Conservation (phyloP, 768 basidiomycete species). For the Punctularia strigosozonata region DNA sequence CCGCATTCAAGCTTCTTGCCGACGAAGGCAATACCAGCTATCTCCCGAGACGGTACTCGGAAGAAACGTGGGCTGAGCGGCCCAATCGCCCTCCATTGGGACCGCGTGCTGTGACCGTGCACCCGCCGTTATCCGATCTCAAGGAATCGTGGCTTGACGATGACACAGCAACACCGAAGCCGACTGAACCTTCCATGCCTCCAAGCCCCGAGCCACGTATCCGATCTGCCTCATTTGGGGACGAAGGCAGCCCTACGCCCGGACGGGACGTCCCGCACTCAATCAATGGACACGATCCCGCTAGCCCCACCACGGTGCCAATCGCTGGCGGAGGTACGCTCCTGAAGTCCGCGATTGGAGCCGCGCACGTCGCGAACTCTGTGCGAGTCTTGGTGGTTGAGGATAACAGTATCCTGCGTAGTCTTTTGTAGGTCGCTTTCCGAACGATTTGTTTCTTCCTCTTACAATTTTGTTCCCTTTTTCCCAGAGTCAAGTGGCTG, state of each 20-base stretch:
- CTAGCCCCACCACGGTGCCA: too few relatives aligned
- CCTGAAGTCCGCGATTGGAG: constrained; percentile 52
- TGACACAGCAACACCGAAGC: too few relatives aligned
- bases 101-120: too few relatives aligned
- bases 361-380: constrained; percentile 30
- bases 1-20: constrained; percentile 4
- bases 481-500: constrained; percentile 52
- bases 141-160: too few relatives aligned
- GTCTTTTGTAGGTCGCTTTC: constrained; percentile 53
- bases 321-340: constrained; percentile 55
- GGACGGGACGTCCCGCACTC: not conserved
- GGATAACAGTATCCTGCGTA: constrained; percentile 80
- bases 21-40: constrained; percentile 1
- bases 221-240: constrained; percentile 5
- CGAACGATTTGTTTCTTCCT: constrained; percentile 4
- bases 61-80: too few relatives aligned
- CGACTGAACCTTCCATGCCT: too few relatives aligned
- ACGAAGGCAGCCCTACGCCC: not conserved
- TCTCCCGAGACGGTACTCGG: constrained; percentile 33
- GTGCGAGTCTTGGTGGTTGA: constrained; percentile 77
- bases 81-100: too few relatives aligned
- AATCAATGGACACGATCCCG: constrained; percentile 19
- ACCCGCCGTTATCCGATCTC: too few relatives aligned
- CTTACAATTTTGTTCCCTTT: too few relatives aligned
- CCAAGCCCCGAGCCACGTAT: too few relatives aligned